phyloP scores from a whole-genome alignment of 352 stramenopile genomes.

The Phytophthora pisi region DNA sequence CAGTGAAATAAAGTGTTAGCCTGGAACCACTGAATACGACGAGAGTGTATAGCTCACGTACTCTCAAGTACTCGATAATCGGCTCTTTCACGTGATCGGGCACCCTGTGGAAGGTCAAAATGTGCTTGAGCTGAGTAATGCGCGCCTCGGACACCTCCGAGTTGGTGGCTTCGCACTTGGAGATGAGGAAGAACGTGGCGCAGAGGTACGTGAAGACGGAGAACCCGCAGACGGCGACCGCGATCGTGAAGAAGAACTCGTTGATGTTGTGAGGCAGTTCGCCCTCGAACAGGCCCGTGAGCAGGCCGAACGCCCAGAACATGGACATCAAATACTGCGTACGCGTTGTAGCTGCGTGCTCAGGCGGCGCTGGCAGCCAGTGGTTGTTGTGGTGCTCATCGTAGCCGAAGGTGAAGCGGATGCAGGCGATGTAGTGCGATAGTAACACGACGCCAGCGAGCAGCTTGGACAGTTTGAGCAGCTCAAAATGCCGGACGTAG shows the following conservation, averaged over 20 bases:
- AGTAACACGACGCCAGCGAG: slow-evolving; percentile 43
- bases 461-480: slow-evolving; percentile 61
- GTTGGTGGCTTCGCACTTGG: slow-evolving; percentile 63
- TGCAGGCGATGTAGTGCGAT: slow-evolving; percentile 53
- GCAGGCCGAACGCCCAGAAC: slow-evolving; percentile 64
- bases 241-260: slow-evolving; percentile 65
- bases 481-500: slow-evolving; percentile 60
- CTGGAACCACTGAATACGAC: no score
- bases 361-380: slow-evolving; percentile 37
- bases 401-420: slow-evolving; percentile 60
- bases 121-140: slow-evolving; percentile 65
- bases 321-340: slow-evolving; percentile 51
- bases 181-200: slow-evolving; percentile 70
- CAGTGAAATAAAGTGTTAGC: no score
- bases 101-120: slow-evolving; percentile 58
- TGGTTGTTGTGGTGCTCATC: slow-evolving; percentile 40
- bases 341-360: slow-evolving; percentile 5
- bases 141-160: slow-evolving; percentile 46
- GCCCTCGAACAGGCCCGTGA: slow-evolving; percentile 59
- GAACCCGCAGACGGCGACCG: slow-evolving; percentile 58
- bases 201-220: slow-evolving; percentile 65
- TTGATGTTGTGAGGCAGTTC: slow-evolving; percentile 43
- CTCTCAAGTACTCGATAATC: slow-evolving; percentile 53
- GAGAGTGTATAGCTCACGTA: slow-evolving; percentile 17
- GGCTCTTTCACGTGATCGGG: slow-evolving; percentile 42